These are phyloP conservation scores for Eimeria zaria DNA, from an alignment of 169 alveolate genomes.

Conservation along the genomic window DNA sequence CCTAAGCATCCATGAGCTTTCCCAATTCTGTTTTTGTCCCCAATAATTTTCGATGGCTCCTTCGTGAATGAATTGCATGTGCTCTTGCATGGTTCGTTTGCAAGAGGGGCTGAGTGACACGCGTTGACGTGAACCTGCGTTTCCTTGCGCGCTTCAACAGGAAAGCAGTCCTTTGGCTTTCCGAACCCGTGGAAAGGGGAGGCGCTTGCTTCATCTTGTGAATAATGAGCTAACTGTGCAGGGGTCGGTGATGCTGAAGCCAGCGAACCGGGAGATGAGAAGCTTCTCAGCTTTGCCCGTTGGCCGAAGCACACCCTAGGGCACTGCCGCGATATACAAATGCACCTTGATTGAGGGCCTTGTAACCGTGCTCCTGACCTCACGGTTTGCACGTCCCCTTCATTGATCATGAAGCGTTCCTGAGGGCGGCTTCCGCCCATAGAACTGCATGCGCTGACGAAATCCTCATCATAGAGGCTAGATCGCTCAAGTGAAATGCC, in stretches of 20 bases:
- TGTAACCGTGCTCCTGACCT: background rate
- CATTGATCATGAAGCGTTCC: background rate
- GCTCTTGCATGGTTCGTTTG: background rate
- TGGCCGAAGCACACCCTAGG: background rate
- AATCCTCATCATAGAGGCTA: background rate
- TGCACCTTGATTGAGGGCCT: background rate
- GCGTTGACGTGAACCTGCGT: background rate
- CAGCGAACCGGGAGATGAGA: constrained; percentile 28
- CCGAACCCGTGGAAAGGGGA: background rate
- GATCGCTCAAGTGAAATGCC: background rate
- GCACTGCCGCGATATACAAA: background rate
- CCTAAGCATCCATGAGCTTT: background rate
- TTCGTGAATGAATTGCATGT: background rate
- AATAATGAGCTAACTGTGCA: background rate
- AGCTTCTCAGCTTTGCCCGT: constrained; percentile 22
- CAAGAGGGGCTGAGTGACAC: background rate
- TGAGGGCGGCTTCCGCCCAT: background rate
- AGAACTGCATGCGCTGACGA: background rate
- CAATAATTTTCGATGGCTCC: background rate
- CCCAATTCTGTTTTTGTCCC: background rate
- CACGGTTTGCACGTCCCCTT: background rate
- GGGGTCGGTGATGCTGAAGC: background rate
- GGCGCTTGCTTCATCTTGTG: constrained; percentile 30
- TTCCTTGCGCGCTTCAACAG: background rate
- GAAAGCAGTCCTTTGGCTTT: too few relatives aligned